These are phyloP conservation scores for Primulina huaijiensis DNA, from an alignment of 257 asterid species.

Conservation along the genomic window DNA sequence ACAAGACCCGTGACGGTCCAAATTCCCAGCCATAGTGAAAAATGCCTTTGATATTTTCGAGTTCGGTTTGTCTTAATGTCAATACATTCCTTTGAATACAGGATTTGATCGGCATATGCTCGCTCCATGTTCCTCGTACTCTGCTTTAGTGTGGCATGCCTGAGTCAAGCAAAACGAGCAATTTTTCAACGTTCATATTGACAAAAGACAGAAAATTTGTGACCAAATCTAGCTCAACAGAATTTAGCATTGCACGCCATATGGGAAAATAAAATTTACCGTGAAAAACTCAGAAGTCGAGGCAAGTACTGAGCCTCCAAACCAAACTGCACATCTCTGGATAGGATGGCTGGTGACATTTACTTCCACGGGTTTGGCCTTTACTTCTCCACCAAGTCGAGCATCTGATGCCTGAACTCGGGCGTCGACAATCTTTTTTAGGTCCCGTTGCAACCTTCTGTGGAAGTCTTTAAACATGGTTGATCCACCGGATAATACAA, in stretches of 20 bases:
- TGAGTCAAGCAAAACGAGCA: conserved; percentile 25
- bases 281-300: conserved; percentile 91
- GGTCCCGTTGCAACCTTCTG: conserved; percentile 81
- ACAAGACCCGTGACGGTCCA: not conserved
- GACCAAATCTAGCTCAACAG: conserved; percentile 2
- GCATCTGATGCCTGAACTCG: conserved; percentile 69
- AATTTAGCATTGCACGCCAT: not conserved
- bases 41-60: conserved; percentile 19
- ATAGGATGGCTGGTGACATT: conserved; percentile 89
- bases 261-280: conserved; percentile 36
- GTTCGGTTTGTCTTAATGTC: conserved; percentile 28
- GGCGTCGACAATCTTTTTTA: conserved; percentile 84
- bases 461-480: conserved; percentile 95
- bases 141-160: conserved; percentile 99
- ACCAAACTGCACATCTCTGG: conserved; percentile 98
- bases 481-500: conserved; percentile 94
- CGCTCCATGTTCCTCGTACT: conserved; percentile 92
- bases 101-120: conserved; percentile 97
- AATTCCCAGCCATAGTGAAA: not conserved
- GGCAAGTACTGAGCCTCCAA: conserved; percentile 96
- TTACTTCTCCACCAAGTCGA: conserved; percentile 59
- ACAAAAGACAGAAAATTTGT: not conserved
- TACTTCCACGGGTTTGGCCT: conserved; percentile 88
- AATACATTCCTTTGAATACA: conserved; percentile 95
- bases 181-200: not conserved